Base-by-base conservation (phyloP, 140 eudicot genomes). In the Oenanthe javanica region DNA sequence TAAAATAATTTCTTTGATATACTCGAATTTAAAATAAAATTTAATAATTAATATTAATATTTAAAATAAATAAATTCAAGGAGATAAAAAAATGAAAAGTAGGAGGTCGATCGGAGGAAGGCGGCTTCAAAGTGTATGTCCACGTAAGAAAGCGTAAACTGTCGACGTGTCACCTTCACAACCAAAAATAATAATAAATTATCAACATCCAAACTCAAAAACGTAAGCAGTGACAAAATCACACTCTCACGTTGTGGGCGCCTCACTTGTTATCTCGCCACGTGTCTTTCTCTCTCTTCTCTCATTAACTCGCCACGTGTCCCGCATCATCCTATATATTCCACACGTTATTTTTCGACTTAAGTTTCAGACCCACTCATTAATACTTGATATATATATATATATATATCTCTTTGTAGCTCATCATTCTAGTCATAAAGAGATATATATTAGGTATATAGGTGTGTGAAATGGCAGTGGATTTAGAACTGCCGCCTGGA, bases 171-270 rank as follows among this genome's bases (percentile, higher is more conserved):
- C 6, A n/a, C 9, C 69, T 9, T 61, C 1, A 61, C 69, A 61
- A n/a, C 69, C 69, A 3, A 57, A 64, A 64, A 25, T 27, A 11
- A 0, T 25, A 67, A 10, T 43, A 27, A 19, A 51, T 2, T 15
- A 15, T n/a, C 12, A 1, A 0, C 9, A 0, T 8, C 79, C 63
- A 10, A 74, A 12, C 18, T n/a, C 4, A 46, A 75, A 75, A 47
- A 75, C 63, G 79, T 49, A 49, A 47, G 79, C 79, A 75, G 45
- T 75, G 79, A 75, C 79, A 49, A 27, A 75, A 75, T 75, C 79
- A 75, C 55, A 8, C 49, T 73, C 49, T 2, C 1, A 3, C 13
- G 0, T 38, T 70, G 77, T 43, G 77, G 51, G 77, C 23, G 31
- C 59, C 21, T 75, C 9, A 23, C 78, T 75, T 75, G 14, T 48